Percentiles rank a stretch among this genome's conserved stretches.
Evolutionary conservation across 2,329 filamentous ascomycete species (phyloP).

Genomic region (Diaporthe batatas): DNA sequence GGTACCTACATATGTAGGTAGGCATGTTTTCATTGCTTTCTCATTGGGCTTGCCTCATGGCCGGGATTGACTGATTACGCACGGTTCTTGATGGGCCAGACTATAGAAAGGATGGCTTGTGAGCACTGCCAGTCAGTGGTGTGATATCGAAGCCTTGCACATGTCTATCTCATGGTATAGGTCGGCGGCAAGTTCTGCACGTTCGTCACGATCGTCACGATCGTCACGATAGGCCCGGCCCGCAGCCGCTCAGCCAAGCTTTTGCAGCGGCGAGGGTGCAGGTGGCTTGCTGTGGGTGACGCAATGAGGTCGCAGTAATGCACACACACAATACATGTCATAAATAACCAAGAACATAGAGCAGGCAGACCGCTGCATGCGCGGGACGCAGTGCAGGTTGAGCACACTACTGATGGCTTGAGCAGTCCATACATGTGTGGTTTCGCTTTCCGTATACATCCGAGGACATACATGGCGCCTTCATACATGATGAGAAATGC

Average conservation of each 20-base stretch:
- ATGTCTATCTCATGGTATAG: no score
- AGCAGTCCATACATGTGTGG: background rate
- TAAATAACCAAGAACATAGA: background rate
- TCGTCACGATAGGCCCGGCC: constrained; percentile 8
- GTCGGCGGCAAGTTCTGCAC: background rate
- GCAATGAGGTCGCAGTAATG: background rate
- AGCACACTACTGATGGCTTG: background rate
- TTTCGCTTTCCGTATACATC: no score
- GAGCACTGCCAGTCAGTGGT: background rate
- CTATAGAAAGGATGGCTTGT: background rate
- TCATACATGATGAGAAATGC: background rate
- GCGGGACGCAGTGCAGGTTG: background rate
- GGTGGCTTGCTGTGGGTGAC: background rate
- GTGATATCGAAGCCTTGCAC: background rate
- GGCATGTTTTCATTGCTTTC: no score
- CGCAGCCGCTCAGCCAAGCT: background rate
- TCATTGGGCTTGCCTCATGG: background rate
- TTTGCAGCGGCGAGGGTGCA: background rate
- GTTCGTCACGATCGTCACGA: background rate
- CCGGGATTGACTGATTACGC: no score
- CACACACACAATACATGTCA: background rate
- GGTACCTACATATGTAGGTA: no score
- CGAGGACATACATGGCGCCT: no score
- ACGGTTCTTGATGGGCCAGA: background rate
- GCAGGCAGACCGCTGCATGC: background rate